Percentiles rank a stretch among this genome's conserved stretches.
Conservation (phyloP, 352 stramenopile species). For the Blastocystis sp. region DNA sequence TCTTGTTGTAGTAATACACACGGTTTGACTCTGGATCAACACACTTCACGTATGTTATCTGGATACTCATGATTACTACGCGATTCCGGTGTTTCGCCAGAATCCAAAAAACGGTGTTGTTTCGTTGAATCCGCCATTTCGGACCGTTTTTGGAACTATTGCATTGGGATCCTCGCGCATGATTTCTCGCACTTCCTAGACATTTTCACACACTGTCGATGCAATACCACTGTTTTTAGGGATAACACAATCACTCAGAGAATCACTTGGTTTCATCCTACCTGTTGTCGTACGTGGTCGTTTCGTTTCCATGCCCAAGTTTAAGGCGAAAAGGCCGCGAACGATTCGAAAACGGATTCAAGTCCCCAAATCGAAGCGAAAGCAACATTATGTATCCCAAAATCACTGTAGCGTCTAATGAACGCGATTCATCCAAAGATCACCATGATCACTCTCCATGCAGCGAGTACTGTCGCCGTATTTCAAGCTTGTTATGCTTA, state of each 20-base stretch:
- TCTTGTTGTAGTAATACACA: conserved; percentile 57
- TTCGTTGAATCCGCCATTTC: not conserved
- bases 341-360: conserved; percentile 48
- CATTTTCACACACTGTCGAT: too few relatives aligned
- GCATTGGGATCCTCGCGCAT: too few relatives aligned
- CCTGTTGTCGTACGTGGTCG: not conserved
- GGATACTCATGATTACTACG: conserved; percentile 7
- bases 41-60: conserved; percentile 50
- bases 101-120: not conserved
- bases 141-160: not conserved
- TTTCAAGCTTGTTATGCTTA: not conserved
- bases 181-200: too few relatives aligned
- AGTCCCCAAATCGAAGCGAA: not conserved
- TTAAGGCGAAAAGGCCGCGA: conserved; percentile 1
- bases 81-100: not conserved
- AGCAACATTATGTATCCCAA: not conserved
- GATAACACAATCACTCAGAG: too few relatives aligned
- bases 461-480: conserved; percentile 44
- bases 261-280: not conserved
- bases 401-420: not conserved
- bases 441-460: conserved; percentile 38
- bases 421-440: not conserved
- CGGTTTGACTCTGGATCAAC: conserved; percentile 13
- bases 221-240: too few relatives aligned
- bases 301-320: conserved; percentile 13